These are phyloP conservation scores for Phytophthora pluvialis DNA, from an alignment of 352 stramenopile species.

Conservation along the genomic window DNA sequence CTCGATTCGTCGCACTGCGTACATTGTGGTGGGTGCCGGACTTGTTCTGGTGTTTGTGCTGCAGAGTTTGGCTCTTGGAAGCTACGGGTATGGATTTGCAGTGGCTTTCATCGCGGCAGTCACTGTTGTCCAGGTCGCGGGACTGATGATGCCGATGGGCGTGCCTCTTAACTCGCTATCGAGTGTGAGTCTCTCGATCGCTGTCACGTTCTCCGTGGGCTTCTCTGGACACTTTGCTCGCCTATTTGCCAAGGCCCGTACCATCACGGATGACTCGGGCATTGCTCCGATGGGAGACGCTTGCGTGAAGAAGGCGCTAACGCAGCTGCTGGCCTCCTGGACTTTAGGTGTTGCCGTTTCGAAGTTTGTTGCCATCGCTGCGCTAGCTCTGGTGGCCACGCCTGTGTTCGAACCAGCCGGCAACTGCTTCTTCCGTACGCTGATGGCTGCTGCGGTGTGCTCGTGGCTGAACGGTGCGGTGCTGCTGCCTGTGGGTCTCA, in stretches of 20 bases:
- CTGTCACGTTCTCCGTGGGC: constrained; percentile 75
- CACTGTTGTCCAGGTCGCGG: constrained; percentile 67
- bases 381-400: constrained; percentile 42
- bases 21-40: constrained; percentile 53
- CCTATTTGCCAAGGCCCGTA: constrained; percentile 62
- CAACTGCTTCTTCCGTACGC: constrained; percentile 51
- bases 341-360: constrained; percentile 46
- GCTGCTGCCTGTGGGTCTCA: constrained; percentile 53
- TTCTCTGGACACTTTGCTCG: constrained; percentile 79
- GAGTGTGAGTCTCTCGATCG: constrained; percentile 82
- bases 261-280: constrained; percentile 27
- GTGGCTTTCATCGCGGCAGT: constrained; percentile 50
- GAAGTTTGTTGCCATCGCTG: constrained; percentile 50
- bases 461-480: constrained; percentile 43
- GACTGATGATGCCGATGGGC: constrained; percentile 62
- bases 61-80: constrained; percentile 56
- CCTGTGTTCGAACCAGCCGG: constrained; percentile 48
- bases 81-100: constrained; percentile 53
- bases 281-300: constrained; percentile 28
- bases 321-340: constrained; percentile 46
- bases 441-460: constrained; percentile 46
- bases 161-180: constrained; percentile 85
- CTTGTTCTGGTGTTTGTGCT: constrained; percentile 57
- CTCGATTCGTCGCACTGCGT: constrained; percentile 59
- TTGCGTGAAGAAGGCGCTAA: constrained; percentile 49